These are phyloP conservation scores for Penicillium aurantiogriseum DNA, from an alignment of 2,329 filamentous ascomycete genomes.

Conservation along the genomic window DNA sequence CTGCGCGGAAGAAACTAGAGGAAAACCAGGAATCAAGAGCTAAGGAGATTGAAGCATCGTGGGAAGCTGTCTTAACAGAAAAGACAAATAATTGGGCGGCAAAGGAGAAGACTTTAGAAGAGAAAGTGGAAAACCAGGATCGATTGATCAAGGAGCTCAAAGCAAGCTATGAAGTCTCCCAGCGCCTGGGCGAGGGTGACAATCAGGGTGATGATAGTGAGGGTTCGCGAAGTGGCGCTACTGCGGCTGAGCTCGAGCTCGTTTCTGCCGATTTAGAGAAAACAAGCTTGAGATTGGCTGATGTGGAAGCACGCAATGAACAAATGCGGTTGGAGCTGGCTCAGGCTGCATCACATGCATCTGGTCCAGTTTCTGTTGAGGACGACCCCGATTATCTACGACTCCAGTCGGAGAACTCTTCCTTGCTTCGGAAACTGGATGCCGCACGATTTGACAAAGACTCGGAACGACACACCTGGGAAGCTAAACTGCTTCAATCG, in stretches of 20 bases:
- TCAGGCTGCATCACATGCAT: constrained; percentile 73
- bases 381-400: constrained; percentile 88
- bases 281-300: constrained; percentile 79
- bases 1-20: constrained; percentile 71
- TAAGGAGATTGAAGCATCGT: constrained; percentile 86
- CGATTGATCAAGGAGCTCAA: constrained; percentile 90
- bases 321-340: constrained; percentile 87
- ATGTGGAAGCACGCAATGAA: constrained; percentile 92
- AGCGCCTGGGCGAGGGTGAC: constrained; percentile 70
- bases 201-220: constrained; percentile 66
- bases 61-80: constrained; percentile 85
- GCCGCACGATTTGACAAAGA: constrained; percentile 80
- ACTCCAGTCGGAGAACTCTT: constrained; percentile 88
- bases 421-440: constrained; percentile 84
- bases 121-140: constrained; percentile 93
- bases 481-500: constrained; percentile 71
- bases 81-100: constrained; percentile 96
- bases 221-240: constrained; percentile 64
- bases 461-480: constrained; percentile 70
- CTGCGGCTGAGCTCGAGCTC: constrained; percentile 89
- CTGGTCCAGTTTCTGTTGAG: constrained; percentile 63
- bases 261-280: constrained; percentile 87
- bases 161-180: constrained; percentile 94
- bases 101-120: constrained; percentile 85
- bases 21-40: constrained; percentile 73